Evolutionary conservation across 805 yeast genomes (phyloP).

Genomic region (Wickerhamomyces subpelliculosus): DNA sequence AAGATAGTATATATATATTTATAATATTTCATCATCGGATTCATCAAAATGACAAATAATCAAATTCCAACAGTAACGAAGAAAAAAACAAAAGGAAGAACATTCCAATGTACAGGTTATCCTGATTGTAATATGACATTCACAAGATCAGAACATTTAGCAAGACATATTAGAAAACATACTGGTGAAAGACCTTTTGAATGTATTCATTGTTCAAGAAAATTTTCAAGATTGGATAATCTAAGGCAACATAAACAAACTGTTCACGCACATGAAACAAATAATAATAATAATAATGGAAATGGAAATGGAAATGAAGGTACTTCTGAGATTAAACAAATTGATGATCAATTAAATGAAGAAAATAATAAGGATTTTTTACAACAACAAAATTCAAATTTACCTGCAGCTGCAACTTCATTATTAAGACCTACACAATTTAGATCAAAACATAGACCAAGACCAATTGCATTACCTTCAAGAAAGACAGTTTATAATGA

Average conservation of each 20-base stretch:
- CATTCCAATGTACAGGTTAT: slow-evolving; percentile 81
- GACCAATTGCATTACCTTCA: slow-evolving; percentile 14
- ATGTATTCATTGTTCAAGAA: slow-evolving; percentile 74
- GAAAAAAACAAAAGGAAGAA: slow-evolving; percentile 48
- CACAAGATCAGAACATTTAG: slow-evolving; percentile 86
- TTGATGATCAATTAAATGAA: too few species aligned
- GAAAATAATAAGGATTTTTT: neutral
- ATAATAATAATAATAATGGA: neutral
- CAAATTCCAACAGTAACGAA: slow-evolving; percentile 13
- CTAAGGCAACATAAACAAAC: slow-evolving; percentile 89
- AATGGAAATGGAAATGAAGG: neutral
- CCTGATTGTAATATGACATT: slow-evolving; percentile 85
- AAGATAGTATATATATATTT: too few species aligned
- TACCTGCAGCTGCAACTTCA: slow-evolving; percentile 10
- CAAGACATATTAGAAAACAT: slow-evolving; percentile 87
- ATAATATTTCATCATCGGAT: too few species aligned
- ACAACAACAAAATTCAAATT: neutral
- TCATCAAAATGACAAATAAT: neutral
- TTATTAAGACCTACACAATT: slow-evolving; percentile 17
- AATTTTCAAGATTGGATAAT: slow-evolving; percentile 80
- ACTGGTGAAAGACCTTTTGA: slow-evolving; percentile 93
- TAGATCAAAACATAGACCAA: slow-evolving; percentile 21
- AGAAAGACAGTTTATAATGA: slow-evolving; percentile 12
- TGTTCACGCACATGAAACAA: slow-evolving; percentile 44
- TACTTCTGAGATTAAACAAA: too few species aligned